Evolutionary conservation across 2,329 filamentous ascomycete genomes (phyloP).

Genomic region (Chaetomiaceae sp.): DNA sequence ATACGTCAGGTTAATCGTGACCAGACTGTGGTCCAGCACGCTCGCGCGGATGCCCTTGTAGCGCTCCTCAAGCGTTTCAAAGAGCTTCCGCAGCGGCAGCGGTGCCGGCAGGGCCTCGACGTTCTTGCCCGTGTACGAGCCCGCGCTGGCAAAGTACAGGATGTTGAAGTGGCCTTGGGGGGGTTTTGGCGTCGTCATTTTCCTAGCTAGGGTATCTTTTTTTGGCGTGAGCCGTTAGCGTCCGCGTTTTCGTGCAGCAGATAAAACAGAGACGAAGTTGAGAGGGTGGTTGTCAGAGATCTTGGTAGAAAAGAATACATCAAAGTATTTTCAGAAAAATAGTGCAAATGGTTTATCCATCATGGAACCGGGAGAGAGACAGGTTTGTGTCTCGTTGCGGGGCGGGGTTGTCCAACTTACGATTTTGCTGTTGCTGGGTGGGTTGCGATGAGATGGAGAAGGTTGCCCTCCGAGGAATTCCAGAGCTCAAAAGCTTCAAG

Average conservation of each 20-base stretch:
- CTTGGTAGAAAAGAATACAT: constrained; percentile 59
- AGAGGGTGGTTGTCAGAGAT: constrained; percentile 57
- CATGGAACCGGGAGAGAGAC: constrained; percentile 32
- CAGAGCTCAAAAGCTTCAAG: constrained; percentile 2
- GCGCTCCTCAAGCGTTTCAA: constrained; percentile 60
- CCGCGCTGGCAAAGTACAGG: constrained; percentile 76
- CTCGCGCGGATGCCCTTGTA: constrained; percentile 66
- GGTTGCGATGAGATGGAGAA: constrained; percentile 1
- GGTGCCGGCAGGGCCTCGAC: constrained; percentile 63
- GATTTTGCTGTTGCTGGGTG: constrained; percentile 5
- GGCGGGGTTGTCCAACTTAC: constrained; percentile 15
- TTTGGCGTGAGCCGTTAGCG: constrained; percentile 14
- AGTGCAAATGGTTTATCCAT: constrained; percentile 54
- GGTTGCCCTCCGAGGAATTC: constrained; percentile 1
- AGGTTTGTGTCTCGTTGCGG: neutral
- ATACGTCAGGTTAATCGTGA: constrained; percentile 79
- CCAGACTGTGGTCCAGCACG: constrained; percentile 66
- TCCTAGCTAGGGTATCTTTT: too few species aligned
- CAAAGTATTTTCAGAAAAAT: constrained; percentile 55
- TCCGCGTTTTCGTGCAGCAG: neutral
- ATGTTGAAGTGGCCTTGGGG: constrained; percentile 67
- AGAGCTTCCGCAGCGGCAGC: constrained; percentile 57
- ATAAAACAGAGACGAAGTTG: constrained; percentile 3
- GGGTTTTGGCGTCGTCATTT: constrained; percentile 40
- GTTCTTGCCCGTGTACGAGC: constrained; percentile 64